Percentiles rank a stretch among this genome's conserved stretches.
Conservation (phyloP, 805 yeast species). For the Hyphopichia homilentoma region DNA sequence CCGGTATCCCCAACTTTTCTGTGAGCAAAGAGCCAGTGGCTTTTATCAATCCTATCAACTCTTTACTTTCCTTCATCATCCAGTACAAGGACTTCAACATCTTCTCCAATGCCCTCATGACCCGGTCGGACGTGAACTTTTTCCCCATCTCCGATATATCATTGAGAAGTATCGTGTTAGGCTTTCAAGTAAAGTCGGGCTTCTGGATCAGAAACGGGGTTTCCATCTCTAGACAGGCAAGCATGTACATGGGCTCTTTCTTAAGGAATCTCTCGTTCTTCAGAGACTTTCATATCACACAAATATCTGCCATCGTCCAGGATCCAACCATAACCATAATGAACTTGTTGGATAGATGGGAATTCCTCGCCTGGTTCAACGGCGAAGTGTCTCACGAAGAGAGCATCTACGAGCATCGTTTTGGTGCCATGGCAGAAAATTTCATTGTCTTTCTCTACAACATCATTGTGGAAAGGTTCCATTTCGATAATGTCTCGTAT, state of each 20-base stretch:
- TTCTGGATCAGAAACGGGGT: conserved; percentile 76
- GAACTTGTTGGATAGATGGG: conserved; percentile 55
- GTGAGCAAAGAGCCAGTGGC: conserved; percentile 52
- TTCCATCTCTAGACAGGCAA: conserved; percentile 47
- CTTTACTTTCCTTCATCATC: conserved; percentile 47
- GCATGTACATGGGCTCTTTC: conserved; percentile 41
- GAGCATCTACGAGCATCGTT: conserved; percentile 48
- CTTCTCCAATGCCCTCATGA: conserved; percentile 11
- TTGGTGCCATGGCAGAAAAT: conserved; percentile 40
- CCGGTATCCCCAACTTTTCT: conserved; percentile 31
- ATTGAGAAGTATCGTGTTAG: conserved; percentile 56
- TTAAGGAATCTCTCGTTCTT: conserved; percentile 39
- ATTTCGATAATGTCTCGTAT: conserved; percentile 18
- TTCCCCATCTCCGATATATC: conserved; percentile 52
- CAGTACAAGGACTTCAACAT: conserved; percentile 25
- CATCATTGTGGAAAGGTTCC: conserved; percentile 35
- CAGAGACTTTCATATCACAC: conserved; percentile 46
- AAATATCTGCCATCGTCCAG: conserved; percentile 37
- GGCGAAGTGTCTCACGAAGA: conserved; percentile 27
- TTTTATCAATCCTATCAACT: conserved; percentile 57
- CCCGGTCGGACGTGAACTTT: conserved; percentile 27
- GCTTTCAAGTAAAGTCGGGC: conserved; percentile 58
- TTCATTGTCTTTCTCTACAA: conserved; percentile 43
- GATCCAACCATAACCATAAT: conserved; percentile 32
- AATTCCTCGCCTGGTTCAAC: conserved; percentile 46